These are phyloP conservation scores for Ettlia oleoabundans DNA, from an alignment of 139 green algal species.

Conservation along the genomic window DNA sequence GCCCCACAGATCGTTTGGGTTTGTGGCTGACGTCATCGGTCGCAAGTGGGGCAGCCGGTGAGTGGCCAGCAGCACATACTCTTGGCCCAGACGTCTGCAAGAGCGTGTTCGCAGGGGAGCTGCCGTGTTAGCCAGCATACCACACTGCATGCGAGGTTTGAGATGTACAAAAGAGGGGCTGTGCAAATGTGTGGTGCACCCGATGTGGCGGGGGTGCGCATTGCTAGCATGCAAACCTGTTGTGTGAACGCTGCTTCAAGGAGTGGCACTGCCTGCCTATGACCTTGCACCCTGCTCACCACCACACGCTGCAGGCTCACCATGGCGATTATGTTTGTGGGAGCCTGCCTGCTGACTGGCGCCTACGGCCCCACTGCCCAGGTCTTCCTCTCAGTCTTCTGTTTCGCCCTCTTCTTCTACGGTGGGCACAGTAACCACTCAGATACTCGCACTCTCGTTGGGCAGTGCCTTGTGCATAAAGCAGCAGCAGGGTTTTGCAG, in stretches of 20 bases:
- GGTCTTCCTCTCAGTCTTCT: slow-evolving; percentile 61
- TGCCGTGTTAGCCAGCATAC: too few relatives aligned
- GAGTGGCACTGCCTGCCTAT: too few relatives aligned
- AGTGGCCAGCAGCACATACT: too few relatives aligned
- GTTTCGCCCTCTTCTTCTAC: slow-evolving; percentile 58
- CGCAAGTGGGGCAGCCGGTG: slow-evolving; percentile 66
- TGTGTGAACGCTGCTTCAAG: too few relatives aligned
- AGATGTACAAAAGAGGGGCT: too few relatives aligned
- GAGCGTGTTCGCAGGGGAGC: too few relatives aligned
- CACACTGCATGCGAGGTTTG: too few relatives aligned
- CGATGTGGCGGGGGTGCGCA: too few relatives aligned
- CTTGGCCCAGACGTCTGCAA: too few relatives aligned
- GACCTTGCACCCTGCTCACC: neutral
- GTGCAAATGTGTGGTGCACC: too few relatives aligned
- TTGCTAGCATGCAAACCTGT: too few relatives aligned
- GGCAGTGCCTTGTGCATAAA: neutral
- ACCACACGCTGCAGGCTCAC: slow-evolving; percentile 33
- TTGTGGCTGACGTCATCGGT: slow-evolving; percentile 66
- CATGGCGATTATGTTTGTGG: slow-evolving; percentile 68
- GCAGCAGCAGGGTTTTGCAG: neutral
- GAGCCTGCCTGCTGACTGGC: slow-evolving; percentile 64
- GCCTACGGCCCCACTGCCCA: slow-evolving; percentile 37
- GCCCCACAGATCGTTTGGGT: slow-evolving; percentile 36
- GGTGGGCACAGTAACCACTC: neutral
- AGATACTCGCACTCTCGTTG: neutral